Evolutionary conservation across 2,329 filamentous ascomycete species (phyloP), one percentile per base, ranked within the genome.

Genomic region (Hypoxylon sp.): DNA sequence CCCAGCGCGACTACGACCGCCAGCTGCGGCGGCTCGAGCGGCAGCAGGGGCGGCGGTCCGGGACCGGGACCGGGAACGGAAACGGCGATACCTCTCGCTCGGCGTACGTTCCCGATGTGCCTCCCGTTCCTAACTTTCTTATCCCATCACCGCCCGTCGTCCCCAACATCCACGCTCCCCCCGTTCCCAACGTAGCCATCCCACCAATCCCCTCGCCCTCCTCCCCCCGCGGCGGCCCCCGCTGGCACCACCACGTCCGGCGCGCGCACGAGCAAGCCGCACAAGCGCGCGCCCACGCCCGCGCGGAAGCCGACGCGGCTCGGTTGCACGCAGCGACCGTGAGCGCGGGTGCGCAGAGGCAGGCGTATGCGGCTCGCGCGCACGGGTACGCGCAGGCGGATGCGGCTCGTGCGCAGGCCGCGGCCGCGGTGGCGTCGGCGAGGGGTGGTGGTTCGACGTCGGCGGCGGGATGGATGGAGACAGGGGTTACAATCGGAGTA

Each of bases 231-330:
- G 13, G 34, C 58, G 44, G 37, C 26, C 7, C 30, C 4, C 57
- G 28, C 58, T 65, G 64, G 62, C 55, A 68, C 19, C 32, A 37
- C 5, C 41, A 52, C 48, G 46, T 62, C 11, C 56, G 47, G 28
- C 37, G 13, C 15, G 28, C 26, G 26, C 17, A 17, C 20, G 7
- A n/a, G 17, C 54, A 49, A 2, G 44, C 44, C 6, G 44, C 7
- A 13, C 41, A 49, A 7, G 44, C 28, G 20, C 54, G 30, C 10
- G 15, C 39, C 2, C 43, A 49, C 6, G 37, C 34, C 24, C n/a
- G 6, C 17, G 41, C 24, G 10, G 8, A 24, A 15, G 37, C 20
- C 26, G 26, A 4, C 26, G 26, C 26, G 26, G 26, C 26, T 8
- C 26, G 26, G n/a, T n/a, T n/a, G n/a, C n/a, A n/a, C n/a, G n/a